Conservation (phyloP, 1,284 basidiomycete species). For the Ustilago crameri region DNA sequence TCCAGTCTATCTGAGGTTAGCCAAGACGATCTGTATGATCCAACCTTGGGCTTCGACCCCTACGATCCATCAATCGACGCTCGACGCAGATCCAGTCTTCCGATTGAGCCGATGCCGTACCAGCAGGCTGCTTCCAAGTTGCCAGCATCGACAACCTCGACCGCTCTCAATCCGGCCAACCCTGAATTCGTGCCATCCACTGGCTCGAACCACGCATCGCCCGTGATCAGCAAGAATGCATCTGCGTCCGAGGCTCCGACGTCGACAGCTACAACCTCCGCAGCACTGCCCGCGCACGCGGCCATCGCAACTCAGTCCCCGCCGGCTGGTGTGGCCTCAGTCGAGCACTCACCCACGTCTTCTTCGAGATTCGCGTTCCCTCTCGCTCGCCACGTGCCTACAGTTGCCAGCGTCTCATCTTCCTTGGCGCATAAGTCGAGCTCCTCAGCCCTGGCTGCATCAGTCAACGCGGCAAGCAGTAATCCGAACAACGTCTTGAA, state of each 20-base stretch:
- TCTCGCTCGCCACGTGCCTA: slow-evolving; percentile 39
- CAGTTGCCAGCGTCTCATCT: slow-evolving; percentile 6
- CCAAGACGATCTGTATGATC: slow-evolving; percentile 48
- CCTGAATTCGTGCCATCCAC: slow-evolving; percentile 54
- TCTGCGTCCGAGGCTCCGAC: slow-evolving; percentile 1
- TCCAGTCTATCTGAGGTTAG: slow-evolving; percentile 40
- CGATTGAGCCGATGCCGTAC: slow-evolving; percentile 31
- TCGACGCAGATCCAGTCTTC: slow-evolving; percentile 43
- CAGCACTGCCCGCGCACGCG: slow-evolving; percentile 13
- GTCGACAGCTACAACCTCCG: background rate
- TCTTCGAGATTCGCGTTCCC: slow-evolving; percentile 51
- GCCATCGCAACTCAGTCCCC: slow-evolving; percentile 29
- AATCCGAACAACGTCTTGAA: slow-evolving; percentile 22
- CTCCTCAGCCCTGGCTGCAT: slow-evolving; percentile 14
- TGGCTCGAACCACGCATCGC: slow-evolving; percentile 43
- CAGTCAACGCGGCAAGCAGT: background rate
- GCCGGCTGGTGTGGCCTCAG: slow-evolving; percentile 22
- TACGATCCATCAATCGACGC: slow-evolving; percentile 44
- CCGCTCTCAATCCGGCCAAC: slow-evolving; percentile 51
- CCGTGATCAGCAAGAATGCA: slow-evolving; percentile 32
- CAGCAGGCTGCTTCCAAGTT: slow-evolving; percentile 13
- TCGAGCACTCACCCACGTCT: slow-evolving; percentile 47
- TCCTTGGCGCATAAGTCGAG: slow-evolving; percentile 22
- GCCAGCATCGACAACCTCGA: slow-evolving; percentile 16
- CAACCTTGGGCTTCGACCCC: slow-evolving; percentile 44